These are phyloP conservation scores for Nectriaceae sp. DNA, from an alignment of 2,329 filamentous ascomycete species.

Conservation along the genomic window DNA sequence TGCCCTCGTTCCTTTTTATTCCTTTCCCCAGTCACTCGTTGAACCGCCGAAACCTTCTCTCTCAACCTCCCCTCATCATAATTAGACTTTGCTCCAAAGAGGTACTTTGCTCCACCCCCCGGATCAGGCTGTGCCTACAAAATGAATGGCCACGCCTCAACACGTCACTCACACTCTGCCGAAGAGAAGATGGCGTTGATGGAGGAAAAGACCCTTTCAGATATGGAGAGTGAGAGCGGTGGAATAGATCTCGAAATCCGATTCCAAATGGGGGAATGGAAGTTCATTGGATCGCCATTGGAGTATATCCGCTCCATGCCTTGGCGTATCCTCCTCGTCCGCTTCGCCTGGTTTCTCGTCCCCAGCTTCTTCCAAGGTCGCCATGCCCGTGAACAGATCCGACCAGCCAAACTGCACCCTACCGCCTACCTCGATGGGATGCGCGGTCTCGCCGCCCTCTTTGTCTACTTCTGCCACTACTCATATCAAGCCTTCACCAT, in stretches of 20 bases:
- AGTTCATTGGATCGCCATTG: conserved; percentile 30
- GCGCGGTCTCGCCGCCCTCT: conserved; percentile 56
- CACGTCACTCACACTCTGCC: conserved; percentile 18
- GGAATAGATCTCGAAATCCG: conserved; percentile 2
- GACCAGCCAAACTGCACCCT: conserved; percentile 46
- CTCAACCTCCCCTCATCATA: conserved; percentile 12
- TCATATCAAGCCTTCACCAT: conserved; percentile 55
- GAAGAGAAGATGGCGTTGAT: conserved; percentile 49
- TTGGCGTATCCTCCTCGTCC: conserved; percentile 40
- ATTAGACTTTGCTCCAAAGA: no score
- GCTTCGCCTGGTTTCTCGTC: conserved; percentile 47
- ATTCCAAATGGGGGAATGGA: no score
- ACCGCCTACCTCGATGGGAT: conserved; percentile 62
- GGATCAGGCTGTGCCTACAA: no score
- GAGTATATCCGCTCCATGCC: conserved; percentile 34
- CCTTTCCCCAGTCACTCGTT: conserved; percentile 1
- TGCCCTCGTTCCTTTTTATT: conserved; percentile 2
- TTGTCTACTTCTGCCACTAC: conserved; percentile 60
- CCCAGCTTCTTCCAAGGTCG: conserved; percentile 54
- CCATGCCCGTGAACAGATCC: conserved; percentile 42
- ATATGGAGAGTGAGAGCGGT: conserved; percentile 42
- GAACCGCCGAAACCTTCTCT: no score
- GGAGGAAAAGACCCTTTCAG: conserved; percentile 44
- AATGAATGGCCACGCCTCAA: neutral
- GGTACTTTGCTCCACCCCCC: no score